Evolutionary conservation across 257 asterid species (phyloP), one percentile per base, ranked within the genome.

Genomic region (Nicotiana otophora): DNA sequence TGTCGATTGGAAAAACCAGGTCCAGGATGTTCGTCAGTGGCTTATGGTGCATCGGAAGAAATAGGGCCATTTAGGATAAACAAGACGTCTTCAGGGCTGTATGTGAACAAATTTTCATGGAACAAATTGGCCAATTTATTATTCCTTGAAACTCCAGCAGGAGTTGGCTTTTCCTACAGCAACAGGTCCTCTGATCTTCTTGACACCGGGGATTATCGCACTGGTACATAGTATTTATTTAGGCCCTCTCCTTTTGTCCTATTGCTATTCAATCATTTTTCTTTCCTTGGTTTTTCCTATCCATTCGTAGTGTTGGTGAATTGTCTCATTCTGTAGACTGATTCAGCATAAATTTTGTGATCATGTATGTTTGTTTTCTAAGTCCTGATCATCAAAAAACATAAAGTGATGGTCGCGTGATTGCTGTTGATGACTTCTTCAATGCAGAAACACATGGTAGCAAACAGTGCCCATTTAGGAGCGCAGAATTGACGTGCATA

Each of bases 31-130:
- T 95, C 99, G 1, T 95, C 99, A 15, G 98, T 95, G 87, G 99
- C 98, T 10, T 95, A 95, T 87, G 99, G 99, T 23, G 99, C 99
- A 69, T 95, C 99, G 0, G 99, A 95, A 83, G 99, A 95, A 87
- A 89, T 95, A 26, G 99, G 99, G 10, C 99, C 99, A 12, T 95
- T 95, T 80, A 88, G 91, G 84, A 89, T 95, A 10, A 91, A 84
- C 92, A 92, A 83, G 84, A 86, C 85, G 0, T 84, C 92, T 0
- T 92, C 97, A 0, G 94, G 97, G 30, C 74, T 95, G 67, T 89
- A 91, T 78, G 76, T 92, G 48, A 95, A 95, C 92, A 94, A 91
- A 68, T 92, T 88, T 75, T 90, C 98, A 30, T 95, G 99, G 99
- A 95, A 95, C 91, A 91, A 84, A 51, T 62, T 90, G 66, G 99